Evolutionary conservation across 495 filamentous ascomycete species (phyloP), one percentile per base, ranked within the genome.

Genomic region (Diplogelasinospora grovesii): DNA sequence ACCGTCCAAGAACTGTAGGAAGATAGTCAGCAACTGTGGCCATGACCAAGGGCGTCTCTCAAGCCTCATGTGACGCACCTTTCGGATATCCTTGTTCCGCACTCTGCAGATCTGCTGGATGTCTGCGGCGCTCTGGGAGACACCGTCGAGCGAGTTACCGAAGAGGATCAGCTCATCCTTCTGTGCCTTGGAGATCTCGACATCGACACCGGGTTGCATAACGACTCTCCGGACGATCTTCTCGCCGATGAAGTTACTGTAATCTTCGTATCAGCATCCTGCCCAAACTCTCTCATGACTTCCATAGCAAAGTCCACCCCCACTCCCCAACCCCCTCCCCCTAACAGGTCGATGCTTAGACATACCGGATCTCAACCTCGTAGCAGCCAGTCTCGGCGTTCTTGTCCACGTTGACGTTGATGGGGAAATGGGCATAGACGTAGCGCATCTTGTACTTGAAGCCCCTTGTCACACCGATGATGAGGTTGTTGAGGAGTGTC

Each of bases 401-500:
- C 83, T 93, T 89, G 46, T 97, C 88, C 52, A 98, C 70, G 77
- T 97, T 97, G 68, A 98, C 92, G 78, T 97, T 98, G 86, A 98
- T 98, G 65, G 92, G 92, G 66, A 98, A 98, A 81, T 98, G 92
- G 57, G 92, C 92, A 68, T 98, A 98, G 72, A 98, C 92, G 72
- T 98, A 98, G 53, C 92, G 86, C 92, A 98, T 97, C 85, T 97
- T 98, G 85, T 98, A 98, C 75, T 90, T 90, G 85, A 85, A 98
- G 48, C 92, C 92, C 74, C 85, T 89, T 62, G 93, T 98, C 46
- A 98, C 92, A 68, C 92, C 92, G 63, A 87, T 83, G 71, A 97
- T 85, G 68, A 98, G 57, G 82, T 98, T 98, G 79, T 92, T 85
- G 77, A 98, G 95, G 68, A 97, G 58, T 42, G 89, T 88, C 56